Evolutionary conservation across 768 basidiomycete species (phyloP).

Genomic region (Daedaleopsis sinensis): DNA sequence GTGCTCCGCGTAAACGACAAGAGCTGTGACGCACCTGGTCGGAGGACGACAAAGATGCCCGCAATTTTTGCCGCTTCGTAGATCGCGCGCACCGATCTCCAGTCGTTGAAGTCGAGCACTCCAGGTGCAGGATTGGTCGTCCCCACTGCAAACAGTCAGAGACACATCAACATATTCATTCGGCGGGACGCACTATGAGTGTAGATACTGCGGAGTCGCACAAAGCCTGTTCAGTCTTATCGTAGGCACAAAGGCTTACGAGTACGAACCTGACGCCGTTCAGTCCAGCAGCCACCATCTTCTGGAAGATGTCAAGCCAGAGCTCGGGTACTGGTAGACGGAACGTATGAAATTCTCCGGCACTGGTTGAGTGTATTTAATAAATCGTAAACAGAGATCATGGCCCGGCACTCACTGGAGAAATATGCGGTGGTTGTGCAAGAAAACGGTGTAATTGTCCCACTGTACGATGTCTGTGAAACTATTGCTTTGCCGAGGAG

Average conservation of each 20-base stretch:
- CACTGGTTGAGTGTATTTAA: conserved; percentile 43
- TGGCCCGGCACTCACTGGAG: conserved; percentile 55
- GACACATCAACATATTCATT: neutral
- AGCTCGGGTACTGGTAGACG: conserved; percentile 76
- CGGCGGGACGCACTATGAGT: conserved; percentile 53
- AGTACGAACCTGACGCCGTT: conserved; percentile 60
- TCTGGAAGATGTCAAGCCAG: conserved; percentile 85
- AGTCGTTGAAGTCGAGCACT: conserved; percentile 72
- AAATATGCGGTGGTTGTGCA: conserved; percentile 72
- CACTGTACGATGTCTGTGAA: conserved; percentile 46
- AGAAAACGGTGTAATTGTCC: conserved; percentile 74
- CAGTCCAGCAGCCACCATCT: conserved; percentile 78
- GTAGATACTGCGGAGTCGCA: conserved; percentile 48
- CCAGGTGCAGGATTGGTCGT: conserved; percentile 75
- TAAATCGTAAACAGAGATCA: neutral
- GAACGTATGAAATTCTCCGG: conserved; percentile 86
- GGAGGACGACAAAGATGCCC: conserved; percentile 78
- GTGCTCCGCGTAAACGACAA: conserved; percentile 8
- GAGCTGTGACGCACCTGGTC: conserved; percentile 57
- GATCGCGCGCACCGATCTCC: conserved; percentile 68
- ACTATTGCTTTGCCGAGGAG: conserved; percentile 29
- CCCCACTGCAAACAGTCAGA: conserved; percentile 40
- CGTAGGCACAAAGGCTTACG: neutral
- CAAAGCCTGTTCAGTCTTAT: neutral
- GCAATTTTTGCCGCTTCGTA: conserved; percentile 74